Evolutionary conservation across 805 yeast species (phyloP).

Genomic region (Pichia heedii): DNA sequence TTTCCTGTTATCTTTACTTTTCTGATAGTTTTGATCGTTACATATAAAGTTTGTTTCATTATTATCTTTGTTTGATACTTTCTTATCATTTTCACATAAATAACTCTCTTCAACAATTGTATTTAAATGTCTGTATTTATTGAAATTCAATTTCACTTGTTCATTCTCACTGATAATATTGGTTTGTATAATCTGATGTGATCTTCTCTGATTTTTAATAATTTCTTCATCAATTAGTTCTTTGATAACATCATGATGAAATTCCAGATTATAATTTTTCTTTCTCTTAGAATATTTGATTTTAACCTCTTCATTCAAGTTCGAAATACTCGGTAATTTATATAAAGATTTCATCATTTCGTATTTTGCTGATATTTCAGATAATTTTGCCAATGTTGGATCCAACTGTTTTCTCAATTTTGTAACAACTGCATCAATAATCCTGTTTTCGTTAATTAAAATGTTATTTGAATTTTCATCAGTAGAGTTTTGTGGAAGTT

Average conservation of each 20-base stretch:
- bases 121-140: slow-evolving; percentile 7
- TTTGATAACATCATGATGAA: slow-evolving; percentile 8
- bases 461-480: background rate
- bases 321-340: slow-evolving; percentile 22
- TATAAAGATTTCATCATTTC: slow-evolving; percentile 17
- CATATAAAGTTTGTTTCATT: background rate
- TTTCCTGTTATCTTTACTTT: slow-evolving; percentile 2
- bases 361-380: slow-evolving; percentile 18
- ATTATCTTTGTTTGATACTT: background rate
- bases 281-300: slow-evolving; percentile 1
- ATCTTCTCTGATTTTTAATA: background rate
- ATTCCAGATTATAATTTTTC: slow-evolving; percentile 8
- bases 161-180: slow-evolving; percentile 2
- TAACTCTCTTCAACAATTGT: slow-evolving; percentile 10
- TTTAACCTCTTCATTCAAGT: slow-evolving; percentile 12
- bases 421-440: slow-evolving; percentile 6
- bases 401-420: slow-evolving; percentile 16
- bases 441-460: slow-evolving; percentile 1
- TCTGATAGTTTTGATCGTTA: background rate
- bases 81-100: background rate
- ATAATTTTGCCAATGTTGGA: slow-evolving; percentile 17
- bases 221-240: slow-evolving; percentile 5
- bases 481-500: background rate
- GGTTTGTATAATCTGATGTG: background rate
- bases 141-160: slow-evolving; percentile 11